Conservation (phyloP, 2,329 filamentous ascomycete genomes). For the Penicillium sp. region DNA sequence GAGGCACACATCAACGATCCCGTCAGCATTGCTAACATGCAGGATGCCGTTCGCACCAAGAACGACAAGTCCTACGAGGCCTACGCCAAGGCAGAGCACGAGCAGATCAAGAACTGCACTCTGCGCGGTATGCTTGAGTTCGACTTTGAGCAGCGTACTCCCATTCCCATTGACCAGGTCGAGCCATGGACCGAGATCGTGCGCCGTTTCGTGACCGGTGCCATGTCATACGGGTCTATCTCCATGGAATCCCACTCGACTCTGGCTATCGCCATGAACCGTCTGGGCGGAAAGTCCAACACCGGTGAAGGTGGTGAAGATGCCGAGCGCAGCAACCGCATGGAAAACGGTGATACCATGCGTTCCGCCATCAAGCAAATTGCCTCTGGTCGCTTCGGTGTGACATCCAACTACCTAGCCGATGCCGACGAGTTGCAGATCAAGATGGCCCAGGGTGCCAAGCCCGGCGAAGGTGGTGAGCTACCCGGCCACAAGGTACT, state of each 20-base stretch:
- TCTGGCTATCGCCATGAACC: constrained; percentile 93
- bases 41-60: constrained; percentile 93
- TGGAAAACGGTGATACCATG: constrained; percentile 95
- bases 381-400: constrained; percentile 91
- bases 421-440: constrained; percentile 97
- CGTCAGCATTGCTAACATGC: constrained; percentile 90
- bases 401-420: constrained; percentile 89
- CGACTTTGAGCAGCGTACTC: constrained; percentile 80
- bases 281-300: constrained; percentile 94
- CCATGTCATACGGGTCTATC: constrained; percentile 98
- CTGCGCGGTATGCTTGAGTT: constrained; percentile 93
- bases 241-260: constrained; percentile 98
- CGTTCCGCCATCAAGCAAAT: constrained; percentile 97
- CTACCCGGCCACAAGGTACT: constrained; percentile 96
- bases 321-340: constrained; percentile 78
- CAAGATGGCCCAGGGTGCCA: constrained; percentile 98
- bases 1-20: constrained; percentile 96
- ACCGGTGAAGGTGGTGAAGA: constrained; percentile 97
- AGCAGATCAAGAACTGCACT: constrained; percentile 95
- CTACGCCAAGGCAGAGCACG: constrained; percentile 88
- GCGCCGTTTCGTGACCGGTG: constrained; percentile 90
- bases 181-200: constrained; percentile 99
- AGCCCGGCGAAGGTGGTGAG: constrained; percentile 96
- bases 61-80: constrained; percentile 99
- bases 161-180: constrained; percentile 92